Base-by-base conservation (phyloP, 2,329 filamentous ascomycete species). In the Aspergillus sp. region DNA sequence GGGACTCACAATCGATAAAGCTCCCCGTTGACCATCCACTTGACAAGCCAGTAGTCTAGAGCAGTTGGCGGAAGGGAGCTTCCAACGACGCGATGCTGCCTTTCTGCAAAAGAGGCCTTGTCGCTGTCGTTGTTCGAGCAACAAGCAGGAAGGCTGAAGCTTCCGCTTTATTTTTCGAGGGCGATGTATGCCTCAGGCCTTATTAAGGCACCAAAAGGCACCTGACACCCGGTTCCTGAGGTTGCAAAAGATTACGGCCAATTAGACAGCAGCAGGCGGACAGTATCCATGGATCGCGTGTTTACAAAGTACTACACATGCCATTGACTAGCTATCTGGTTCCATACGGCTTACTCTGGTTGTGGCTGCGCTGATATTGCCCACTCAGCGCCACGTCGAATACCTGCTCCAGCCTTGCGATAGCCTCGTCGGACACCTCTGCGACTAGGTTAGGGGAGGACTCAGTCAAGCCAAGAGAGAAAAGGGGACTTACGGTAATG, bases 371-470 rank as follows among this genome's bases (percentile, higher is more conserved):
- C 42, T 61, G 53, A 45, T 59, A 64, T 5, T 61, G 49, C 1
- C 65, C 64, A 39, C 58, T 62, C 42, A 68, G 41, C 3, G 63
- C 66, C 12, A 51, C 56, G 40, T 68, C 65, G 57, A 86, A 84
- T 4, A 83, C 71, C 43, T 70, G 66, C 49, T 78, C 75, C 30
- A 86, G 63, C 46, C 72, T 71, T 27, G 68, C 61, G 41, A 89
- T 69, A 2, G 83, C 79, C 55, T 81, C 78, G 1, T 82, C 78
- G 10, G 80, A 81, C 52, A 87, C 82, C 72, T 90, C 67, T 70
- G 54, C 48, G 36, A 52, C 36, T 49, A 42, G 19, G 53, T 67
- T 50, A 66, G 59, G 48, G 47, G 41, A 39, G 7, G 40, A 43
- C 36, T 34, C n/a, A 48, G 44, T 42, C 7, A 8, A 26, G 27